Base-by-base conservation (phyloP, 306 rosid species). In the Ormosia semicastrata region DNA sequence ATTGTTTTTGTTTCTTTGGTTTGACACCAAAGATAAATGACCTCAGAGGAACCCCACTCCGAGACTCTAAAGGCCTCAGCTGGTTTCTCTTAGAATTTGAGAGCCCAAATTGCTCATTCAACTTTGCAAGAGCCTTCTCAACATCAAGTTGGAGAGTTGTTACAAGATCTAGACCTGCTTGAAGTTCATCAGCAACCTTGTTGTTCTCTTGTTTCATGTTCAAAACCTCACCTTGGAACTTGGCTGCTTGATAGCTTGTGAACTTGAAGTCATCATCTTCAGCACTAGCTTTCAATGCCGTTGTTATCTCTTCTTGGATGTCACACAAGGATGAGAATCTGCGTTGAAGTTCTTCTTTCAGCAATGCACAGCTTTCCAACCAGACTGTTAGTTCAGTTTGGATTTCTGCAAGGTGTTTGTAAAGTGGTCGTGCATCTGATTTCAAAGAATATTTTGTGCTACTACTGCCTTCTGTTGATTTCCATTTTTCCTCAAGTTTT, bases 191-290 rank as follows among this genome's bases (percentile, higher is more conserved):
- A 6, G 83, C 97, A 62, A 92, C 97, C 85, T 57, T 90, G 87
- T 94, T 84, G 75, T 94, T 94, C 86, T 90, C 98, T 82, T 94
- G 97, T 76, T 92, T 94, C 98, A 94, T 94, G 85, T 94, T 94
- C 89, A 94, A 66, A 66, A 94, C 79, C 86, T 94, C 98, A 7
- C 98, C 98, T 84, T 92, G 95, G 79, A 92, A 94, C 88, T 94
- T 92, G 53, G 98, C 98, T 43, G 97, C 98, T 88, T 94, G 98
- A 85, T 89, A 89, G 87, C 94, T 94, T 7, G 98, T 92, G 78
- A 94, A 94, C 75, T 77, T 79, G 89, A 92, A 89, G 11, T 90
- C 94, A 2, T 92, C 92, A 30, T 89, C 94, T 75, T 90, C 95
- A 0, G 98, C 98, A 58, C 98, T 88, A 7, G 85, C 81, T 82